Conservation (phyloP, 139 green algal genomes). For the Auxenochlorella protothecoides region DNA sequence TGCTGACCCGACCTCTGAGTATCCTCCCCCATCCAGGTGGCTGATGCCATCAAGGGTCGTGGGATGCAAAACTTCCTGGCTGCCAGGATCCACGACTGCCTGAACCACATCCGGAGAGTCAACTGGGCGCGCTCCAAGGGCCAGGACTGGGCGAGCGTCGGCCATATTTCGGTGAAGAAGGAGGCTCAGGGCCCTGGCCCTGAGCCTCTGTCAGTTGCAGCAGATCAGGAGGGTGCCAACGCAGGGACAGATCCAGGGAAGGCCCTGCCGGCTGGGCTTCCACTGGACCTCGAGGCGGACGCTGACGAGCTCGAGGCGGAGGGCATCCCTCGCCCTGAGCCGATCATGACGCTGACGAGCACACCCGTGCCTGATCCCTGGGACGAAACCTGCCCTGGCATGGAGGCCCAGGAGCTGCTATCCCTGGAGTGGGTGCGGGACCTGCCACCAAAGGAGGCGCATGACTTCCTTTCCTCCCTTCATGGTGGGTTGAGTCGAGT, state of each 20-base stretch:
- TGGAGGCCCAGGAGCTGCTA: conserved; percentile 12
- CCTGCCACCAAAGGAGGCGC: conserved; percentile 24
- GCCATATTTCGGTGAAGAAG: too few species aligned
- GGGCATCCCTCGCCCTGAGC: neutral
- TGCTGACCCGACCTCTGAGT: too few species aligned
- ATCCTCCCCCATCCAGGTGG: conserved; percentile 13
- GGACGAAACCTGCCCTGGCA: too few species aligned
- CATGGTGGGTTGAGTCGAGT: conserved; percentile 19
- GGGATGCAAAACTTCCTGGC: conserved; percentile 41
- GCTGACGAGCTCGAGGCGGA: neutral
- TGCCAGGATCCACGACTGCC: conserved; percentile 34
- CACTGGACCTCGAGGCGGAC: too few species aligned
- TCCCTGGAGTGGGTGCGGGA: conserved; percentile 61
- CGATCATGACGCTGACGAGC: too few species aligned
- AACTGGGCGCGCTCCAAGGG: conserved; percentile 13
- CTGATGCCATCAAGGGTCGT: conserved; percentile 39
- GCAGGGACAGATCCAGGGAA: conserved; percentile 1
- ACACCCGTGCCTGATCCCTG: too few species aligned
- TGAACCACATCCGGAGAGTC: conserved; percentile 6
- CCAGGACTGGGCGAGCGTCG: too few species aligned
- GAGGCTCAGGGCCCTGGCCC: too few species aligned
- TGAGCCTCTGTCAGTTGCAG: too few species aligned
- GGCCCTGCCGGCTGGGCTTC: neutral
- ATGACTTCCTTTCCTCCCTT: conserved; percentile 41
- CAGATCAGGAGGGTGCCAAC: neutral